Percentiles rank a stretch among this genome's conserved stretches.
Conservation (phyloP, 2,329 filamentous ascomycete genomes). For the Mycosphaerelloides madeirae region DNA sequence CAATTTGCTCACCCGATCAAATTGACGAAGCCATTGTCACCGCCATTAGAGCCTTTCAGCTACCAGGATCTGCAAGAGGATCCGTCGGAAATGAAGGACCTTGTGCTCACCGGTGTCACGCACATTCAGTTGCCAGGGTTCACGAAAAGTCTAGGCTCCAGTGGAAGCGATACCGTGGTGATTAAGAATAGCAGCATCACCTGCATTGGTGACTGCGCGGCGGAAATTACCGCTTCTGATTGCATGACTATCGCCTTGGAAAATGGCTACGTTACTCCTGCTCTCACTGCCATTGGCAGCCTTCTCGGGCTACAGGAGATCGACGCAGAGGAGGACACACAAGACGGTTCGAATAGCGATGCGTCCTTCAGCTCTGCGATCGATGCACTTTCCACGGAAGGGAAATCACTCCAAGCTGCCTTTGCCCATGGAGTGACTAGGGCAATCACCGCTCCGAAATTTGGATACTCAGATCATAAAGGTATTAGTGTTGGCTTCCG, state of each 20-base stretch:
- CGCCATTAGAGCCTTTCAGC: constrained; percentile 39
- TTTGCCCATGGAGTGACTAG: constrained; percentile 36
- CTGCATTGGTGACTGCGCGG: constrained; percentile 53
- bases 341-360: constrained; percentile 48
- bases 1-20: constrained; percentile 52
- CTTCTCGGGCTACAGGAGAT: constrained; percentile 61
- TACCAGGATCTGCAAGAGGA: constrained; percentile 20
- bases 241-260: constrained; percentile 44
- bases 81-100: constrained; percentile 28
- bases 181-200: constrained; percentile 51
- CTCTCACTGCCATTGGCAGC: constrained; percentile 59
- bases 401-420: constrained; percentile 36
- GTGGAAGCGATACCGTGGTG: constrained; percentile 39
- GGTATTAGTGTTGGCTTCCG: constrained; percentile 37
- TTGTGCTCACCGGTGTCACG: constrained; percentile 55
- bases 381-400: constrained; percentile 39
- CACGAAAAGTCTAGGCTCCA: constrained; percentile 24
- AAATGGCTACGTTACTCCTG: constrained; percentile 57
- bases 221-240: constrained; percentile 40
- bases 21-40: constrained; percentile 47
- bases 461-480: constrained; percentile 24
- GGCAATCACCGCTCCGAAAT: constrained; percentile 36
- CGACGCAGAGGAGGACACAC: constrained; percentile 49
- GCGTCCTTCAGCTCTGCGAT: constrained; percentile 53
- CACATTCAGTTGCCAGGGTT: constrained; percentile 49